These are phyloP conservation scores for Alternaria hordeiaustralica DNA, from an alignment of 2,329 filamentous ascomycete genomes.

Conservation along the genomic window DNA sequence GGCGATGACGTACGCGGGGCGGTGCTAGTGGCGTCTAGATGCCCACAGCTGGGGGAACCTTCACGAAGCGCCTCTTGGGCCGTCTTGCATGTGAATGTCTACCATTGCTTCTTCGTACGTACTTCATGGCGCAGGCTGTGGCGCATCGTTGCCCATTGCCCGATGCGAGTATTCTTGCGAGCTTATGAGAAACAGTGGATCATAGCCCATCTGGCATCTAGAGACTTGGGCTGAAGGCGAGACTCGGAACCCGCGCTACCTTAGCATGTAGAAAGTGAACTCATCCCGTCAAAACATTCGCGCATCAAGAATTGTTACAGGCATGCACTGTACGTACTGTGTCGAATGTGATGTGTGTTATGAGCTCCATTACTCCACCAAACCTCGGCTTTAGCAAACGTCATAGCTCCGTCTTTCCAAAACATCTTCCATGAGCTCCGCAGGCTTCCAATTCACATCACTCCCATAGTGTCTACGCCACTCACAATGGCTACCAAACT, in stretches of 20 bases:
- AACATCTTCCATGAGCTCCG: conserved; percentile 8
- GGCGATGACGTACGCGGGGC: conserved; percentile 31
- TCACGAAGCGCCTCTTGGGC: conserved; percentile 21
- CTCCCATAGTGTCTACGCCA: conserved; percentile 1
- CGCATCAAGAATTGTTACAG: not conserved
- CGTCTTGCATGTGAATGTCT: conserved; percentile 13
- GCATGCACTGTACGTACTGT: not conserved
- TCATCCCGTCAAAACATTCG: not conserved
- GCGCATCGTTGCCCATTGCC: not conserved
- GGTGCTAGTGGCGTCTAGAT: conserved; percentile 19
- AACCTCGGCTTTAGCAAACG: conserved; percentile 34
- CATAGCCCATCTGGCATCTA: not conserved
- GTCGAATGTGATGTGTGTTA: not conserved
- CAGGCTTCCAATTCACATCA: conserved; percentile 8
- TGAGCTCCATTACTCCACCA: conserved; percentile 15
- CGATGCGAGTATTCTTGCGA: not conserved
- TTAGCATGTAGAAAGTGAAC: not conserved
- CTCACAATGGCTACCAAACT: conserved; percentile 37
- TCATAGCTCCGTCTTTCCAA: conserved; percentile 34
- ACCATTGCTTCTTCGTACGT: not conserved
- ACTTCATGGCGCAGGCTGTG: not conserved
- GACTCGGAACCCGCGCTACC: not conserved
- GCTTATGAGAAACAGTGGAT: not conserved
- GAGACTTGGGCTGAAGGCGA: not conserved
- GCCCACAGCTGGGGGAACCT: conserved; percentile 26